Evolutionary conservation across 2,329 filamentous ascomycete genomes (phyloP).

Genomic region (Aspergillus japonicus): DNA sequence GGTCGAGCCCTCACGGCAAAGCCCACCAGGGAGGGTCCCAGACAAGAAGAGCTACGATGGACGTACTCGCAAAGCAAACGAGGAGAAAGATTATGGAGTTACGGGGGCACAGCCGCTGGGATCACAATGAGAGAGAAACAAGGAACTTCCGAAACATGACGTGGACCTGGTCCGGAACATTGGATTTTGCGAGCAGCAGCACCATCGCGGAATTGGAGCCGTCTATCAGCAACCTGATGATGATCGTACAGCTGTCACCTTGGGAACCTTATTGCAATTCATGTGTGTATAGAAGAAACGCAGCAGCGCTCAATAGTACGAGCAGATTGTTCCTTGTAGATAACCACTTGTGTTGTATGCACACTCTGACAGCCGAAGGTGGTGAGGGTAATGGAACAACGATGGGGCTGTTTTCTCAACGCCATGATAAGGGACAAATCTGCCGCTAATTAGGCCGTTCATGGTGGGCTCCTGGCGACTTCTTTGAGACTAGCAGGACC

Average conservation of each 20-base stretch:
- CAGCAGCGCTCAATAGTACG: background rate
- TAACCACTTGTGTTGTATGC: background rate
- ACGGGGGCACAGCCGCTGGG: slow-evolving; percentile 1
- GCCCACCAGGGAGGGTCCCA: background rate
- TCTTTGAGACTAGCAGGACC: background rate
- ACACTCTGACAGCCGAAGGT: background rate
- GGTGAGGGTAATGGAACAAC: background rate
- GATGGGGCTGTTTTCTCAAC: background rate
- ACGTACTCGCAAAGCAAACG: background rate
- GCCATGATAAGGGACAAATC: background rate
- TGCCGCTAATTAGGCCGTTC: no score
- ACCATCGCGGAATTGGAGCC: background rate
- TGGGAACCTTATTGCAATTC: background rate
- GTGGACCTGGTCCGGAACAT: slow-evolving; percentile 6
- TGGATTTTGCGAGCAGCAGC: slow-evolving; percentile 1
- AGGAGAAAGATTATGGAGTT: background rate
- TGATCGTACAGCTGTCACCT: background rate
- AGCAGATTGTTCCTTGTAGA: background rate
- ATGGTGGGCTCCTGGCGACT: no score
- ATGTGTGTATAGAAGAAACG: no score
- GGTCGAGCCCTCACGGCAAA: background rate
- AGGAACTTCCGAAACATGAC: slow-evolving; percentile 8
- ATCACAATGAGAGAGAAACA: slow-evolving; percentile 5
- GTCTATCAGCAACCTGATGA: background rate
- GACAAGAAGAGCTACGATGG: background rate